Conservation (phyloP, 192 early-diverging fungal genomes). For the Allomyces arbusculus region DNA sequence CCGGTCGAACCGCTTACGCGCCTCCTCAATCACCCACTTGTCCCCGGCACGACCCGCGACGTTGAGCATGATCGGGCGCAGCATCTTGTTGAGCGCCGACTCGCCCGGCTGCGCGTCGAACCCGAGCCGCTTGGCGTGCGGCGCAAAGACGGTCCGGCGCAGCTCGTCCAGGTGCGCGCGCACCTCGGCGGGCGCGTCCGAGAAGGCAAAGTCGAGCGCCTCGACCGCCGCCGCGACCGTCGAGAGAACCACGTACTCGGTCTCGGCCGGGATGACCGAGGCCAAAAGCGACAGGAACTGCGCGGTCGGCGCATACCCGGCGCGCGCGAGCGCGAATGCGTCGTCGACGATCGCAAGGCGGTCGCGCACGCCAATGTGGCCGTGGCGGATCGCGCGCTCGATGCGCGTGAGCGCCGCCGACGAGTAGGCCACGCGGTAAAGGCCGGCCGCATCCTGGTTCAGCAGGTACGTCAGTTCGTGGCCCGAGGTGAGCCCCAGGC, state of each 20-base stretch:
- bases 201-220: conserved; percentile 42
- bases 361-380: conserved; percentile 27
- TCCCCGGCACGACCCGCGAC: conserved; percentile 53
- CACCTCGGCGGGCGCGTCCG: conserved; percentile 37
- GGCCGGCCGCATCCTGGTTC: conserved; percentile 54
- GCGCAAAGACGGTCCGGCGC: conserved; percentile 47
- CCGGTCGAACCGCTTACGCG: conserved; percentile 41
- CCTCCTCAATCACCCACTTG: conserved; percentile 33
- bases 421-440: conserved; percentile 73
- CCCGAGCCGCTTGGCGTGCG: conserved; percentile 49
- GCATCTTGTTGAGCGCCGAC: conserved; percentile 46
- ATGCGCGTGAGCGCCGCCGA: conserved; percentile 24
- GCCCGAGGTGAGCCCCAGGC: conserved; percentile 24
- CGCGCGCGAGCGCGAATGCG: conserved; percentile 48
- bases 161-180: conserved; percentile 41
- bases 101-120: conserved; percentile 54
- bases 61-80: conserved; percentile 54
- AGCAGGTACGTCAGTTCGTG: conserved; percentile 54
- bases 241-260: conserved; percentile 58
- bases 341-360: conserved; percentile 68
- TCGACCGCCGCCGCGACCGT: conserved; percentile 37
- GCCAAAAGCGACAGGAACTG: conserved; percentile 53
- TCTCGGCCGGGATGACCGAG: conserved; percentile 44
- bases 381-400: conserved; percentile 26
- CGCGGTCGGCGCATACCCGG: conserved; percentile 57